Percentiles rank a stretch among this genome's conserved stretches.
These are phyloP conservation scores for Aspergillus taichungensis DNA, from an alignment of 495 filamentous ascomycete genomes.

Conservation along the genomic window DNA sequence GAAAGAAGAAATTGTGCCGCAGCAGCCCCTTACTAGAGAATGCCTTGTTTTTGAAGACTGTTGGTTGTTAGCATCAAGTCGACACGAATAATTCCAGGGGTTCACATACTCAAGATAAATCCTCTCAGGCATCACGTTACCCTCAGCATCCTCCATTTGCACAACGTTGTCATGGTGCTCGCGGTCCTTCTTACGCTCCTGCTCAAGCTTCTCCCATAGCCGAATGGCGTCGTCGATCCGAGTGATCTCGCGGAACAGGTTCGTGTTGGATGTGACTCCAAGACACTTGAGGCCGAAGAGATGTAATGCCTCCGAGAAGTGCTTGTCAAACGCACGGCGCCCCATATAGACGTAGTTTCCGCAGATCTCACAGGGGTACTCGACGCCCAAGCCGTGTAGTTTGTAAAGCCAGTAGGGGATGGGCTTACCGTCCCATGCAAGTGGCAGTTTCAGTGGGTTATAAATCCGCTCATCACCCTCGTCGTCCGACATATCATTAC, in stretches of 20 bases:
- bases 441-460: conserved; percentile 90
- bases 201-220: conserved; percentile 88
- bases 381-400: conserved; percentile 87
- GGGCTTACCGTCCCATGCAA: conserved; percentile 97
- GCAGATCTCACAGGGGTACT: conserved; percentile 93
- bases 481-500: conserved; percentile 54
- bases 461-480: conserved; percentile 77
- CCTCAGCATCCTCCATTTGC: conserved; percentile 96
- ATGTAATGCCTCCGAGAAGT: conserved; percentile 89
- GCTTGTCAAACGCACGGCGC: conserved; percentile 91
- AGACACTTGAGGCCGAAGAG: conserved; percentile 89
- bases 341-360: conserved; percentile 98
- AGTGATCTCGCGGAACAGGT: conserved; percentile 89
- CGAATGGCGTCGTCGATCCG: conserved; percentile 78
- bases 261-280: conserved; percentile 79
- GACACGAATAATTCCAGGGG: not conserved
- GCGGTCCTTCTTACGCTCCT: conserved; percentile 72
- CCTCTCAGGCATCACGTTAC: conserved; percentile 98
- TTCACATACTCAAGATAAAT: conserved; percentile 72
- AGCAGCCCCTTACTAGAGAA: conserved; percentile 24
- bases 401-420: conserved; percentile 99
- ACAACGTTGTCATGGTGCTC: conserved; percentile 72
- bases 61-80: conserved; percentile 15
- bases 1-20: not conserved
- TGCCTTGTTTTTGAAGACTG: conserved; percentile 50